These are phyloP conservation scores for Candida dubliniensis DNA, from an alignment of 1,139 yeast genomes.

Conservation along the genomic window DNA sequence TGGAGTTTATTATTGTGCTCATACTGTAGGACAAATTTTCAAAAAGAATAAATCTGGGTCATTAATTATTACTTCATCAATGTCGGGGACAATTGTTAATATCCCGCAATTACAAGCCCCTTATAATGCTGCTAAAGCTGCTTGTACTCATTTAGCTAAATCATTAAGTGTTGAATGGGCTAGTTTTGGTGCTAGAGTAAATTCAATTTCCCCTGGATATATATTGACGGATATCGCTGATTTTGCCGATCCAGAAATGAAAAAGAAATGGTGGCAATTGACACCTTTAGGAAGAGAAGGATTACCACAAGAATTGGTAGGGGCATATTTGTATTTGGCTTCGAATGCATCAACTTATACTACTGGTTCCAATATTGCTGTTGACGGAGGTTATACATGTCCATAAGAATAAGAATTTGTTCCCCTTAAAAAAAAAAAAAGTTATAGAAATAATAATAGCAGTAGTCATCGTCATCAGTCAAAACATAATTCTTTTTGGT, in stretches of 20 bases:
- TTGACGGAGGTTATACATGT: slow-evolving; percentile 79
- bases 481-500: too few relatives aligned
- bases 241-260: slow-evolving; percentile 35
- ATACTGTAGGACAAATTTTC: slow-evolving; percentile 67
- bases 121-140: slow-evolving; percentile 85
- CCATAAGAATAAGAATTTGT: slow-evolving; percentile 21
- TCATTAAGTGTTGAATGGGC: slow-evolving; percentile 89
- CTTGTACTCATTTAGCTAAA: slow-evolving; percentile 74
- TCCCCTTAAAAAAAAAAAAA: too few relatives aligned
- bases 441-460: too few relatives aligned
- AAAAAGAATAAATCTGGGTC: slow-evolving; percentile 69
- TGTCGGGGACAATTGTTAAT: slow-evolving; percentile 83
- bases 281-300: slow-evolving; percentile 82
- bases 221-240: slow-evolving; percentile 57
- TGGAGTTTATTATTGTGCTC: slow-evolving; percentile 77
- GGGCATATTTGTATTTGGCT: slow-evolving; percentile 78
- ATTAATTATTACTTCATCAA: slow-evolving; percentile 74
- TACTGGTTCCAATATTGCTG: slow-evolving; percentile 79
- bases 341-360: slow-evolving; percentile 80
- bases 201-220: slow-evolving; percentile 81
- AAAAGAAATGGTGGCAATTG: slow-evolving; percentile 43
- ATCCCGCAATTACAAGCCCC: slow-evolving; percentile 85
- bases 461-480: too few relatives aligned
- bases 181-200: slow-evolving; percentile 64
- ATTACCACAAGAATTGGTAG: slow-evolving; percentile 76